Conservation (phyloP, 305 asterid genomes). For the Ilex paraguariensis region DNA sequence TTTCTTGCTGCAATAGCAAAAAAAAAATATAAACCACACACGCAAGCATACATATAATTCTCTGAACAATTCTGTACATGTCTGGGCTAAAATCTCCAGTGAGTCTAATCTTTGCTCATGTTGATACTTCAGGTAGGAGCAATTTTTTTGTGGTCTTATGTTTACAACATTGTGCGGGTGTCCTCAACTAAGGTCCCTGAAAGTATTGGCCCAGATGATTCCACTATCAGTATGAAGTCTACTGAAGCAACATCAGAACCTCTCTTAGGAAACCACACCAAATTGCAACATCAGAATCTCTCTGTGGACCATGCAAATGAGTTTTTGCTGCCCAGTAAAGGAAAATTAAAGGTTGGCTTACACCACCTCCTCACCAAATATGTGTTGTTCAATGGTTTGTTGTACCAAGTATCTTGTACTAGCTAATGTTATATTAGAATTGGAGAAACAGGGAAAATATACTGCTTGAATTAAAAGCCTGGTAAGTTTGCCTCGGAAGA, state of each 20-base stretch:
- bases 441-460: too few relatives aligned
- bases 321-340: too few relatives aligned
- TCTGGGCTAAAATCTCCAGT: not conserved
- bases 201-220: too few relatives aligned
- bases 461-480: too few relatives aligned
- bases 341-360: too few relatives aligned
- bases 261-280: not conserved
- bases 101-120: constrained; percentile 3
- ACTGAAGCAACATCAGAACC: not conserved
- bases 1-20: not conserved
- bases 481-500: too few relatives aligned
- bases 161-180: constrained; percentile 22
- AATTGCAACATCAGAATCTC: too few relatives aligned
- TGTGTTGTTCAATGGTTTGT: too few relatives aligned
- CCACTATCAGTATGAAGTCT: too few relatives aligned
- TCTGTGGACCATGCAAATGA: not conserved
- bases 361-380: too few relatives aligned
- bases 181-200: not conserved
- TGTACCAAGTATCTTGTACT: too few relatives aligned
- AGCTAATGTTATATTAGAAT: too few relatives aligned
- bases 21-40: not conserved
- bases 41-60: not conserved
- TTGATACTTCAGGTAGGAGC: constrained; percentile 28
- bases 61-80: not conserved
- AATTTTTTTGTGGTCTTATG: constrained; percentile 30